Percentiles rank a stretch among this genome's conserved stretches.
Conservation (phyloP, 2,329 filamentous ascomycete species). For the Talaromyces sp. region DNA sequence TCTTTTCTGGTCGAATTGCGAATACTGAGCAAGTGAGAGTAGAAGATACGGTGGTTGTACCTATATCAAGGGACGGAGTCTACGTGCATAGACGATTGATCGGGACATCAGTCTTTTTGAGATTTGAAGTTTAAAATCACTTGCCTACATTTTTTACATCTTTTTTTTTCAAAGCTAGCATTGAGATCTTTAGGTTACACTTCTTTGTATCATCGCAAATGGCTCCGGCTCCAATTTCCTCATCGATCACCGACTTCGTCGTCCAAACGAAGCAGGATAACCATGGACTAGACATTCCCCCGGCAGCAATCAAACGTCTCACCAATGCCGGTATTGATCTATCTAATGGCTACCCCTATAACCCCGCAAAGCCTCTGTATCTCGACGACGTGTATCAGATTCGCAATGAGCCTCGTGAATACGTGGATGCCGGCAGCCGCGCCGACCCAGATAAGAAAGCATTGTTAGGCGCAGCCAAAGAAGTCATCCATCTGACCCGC, state of each 20-base stretch:
- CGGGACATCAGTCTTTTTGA: no score
- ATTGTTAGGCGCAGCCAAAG: slow-evolving; percentile 56
- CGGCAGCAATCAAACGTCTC: slow-evolving; percentile 52
- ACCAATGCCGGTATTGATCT: slow-evolving; percentile 66
- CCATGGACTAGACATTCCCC: slow-evolving; percentile 52
- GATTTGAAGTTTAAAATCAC: neutral
- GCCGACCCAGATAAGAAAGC: slow-evolving; percentile 62
- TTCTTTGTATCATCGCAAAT: slow-evolving; percentile 32
- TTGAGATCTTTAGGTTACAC: no score
- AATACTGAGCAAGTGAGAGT: neutral
- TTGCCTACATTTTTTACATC: neutral
- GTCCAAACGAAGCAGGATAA: slow-evolving; percentile 56
- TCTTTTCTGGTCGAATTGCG: neutral
- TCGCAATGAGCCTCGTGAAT: slow-evolving; percentile 50
- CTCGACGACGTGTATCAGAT: slow-evolving; percentile 66
- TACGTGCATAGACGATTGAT: no score
- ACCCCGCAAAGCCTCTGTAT: slow-evolving; percentile 61
- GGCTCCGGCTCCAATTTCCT: slow-evolving; percentile 57
- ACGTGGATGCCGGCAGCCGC: slow-evolving; percentile 58
- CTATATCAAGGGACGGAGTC: neutral
- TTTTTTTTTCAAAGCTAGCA: no score
- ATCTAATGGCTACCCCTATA: slow-evolving; percentile 65
- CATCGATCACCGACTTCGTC: slow-evolving; percentile 59
- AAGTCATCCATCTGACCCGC: slow-evolving; percentile 57
- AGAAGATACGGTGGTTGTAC: neutral